Evolutionary conservation across 257 asterid genomes (phyloP), one percentile per base, ranked within the genome.

Genomic region (Solanum arcanum): DNA sequence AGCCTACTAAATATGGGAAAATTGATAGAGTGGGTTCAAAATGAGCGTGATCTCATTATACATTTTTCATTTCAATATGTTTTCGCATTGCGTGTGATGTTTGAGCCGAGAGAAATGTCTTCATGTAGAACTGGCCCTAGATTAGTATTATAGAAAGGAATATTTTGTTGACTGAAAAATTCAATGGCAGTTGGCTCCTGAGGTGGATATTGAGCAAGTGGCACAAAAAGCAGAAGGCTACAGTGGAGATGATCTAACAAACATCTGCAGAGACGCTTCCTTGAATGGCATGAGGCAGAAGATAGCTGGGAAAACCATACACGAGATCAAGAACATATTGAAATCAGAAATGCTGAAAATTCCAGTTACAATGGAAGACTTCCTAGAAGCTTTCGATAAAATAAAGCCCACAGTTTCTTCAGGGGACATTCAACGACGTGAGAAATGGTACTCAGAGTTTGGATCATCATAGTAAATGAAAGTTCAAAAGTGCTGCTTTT

Each of bases 351-450:
- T 96, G 33, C 98, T 12, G 68, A 15, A 16, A 37, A 64, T n/a
- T 64, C 9, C 33, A 5, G 33, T 64, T 64, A n/a, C 33, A 3
- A 64, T 94, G 98, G 95, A 98, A 23, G 98, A 96, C 88, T 96
- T 96, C 21, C 18, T 91, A 42, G 98, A 95, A 91, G 98, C 98
- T 88, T 86, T 96, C 3, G 89, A 93, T 41, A 96, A 96, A 88
- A 98, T 96, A 82, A 98, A 95, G 84, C 98, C 98, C 2, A 95
- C 98, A 83, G 98, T 96, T 90, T 96, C 97, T 12, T 93, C 96
- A 2, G 91, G 94, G 23, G 98, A 44, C 15, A 44, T 44, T 44
- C 98, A 96, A 84, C 91, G 89, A 87, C 98, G 94, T 59, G 97
- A 94, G 91, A 95, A 96, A 90, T 96, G 99, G 99, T 91, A 90